These are phyloP conservation scores for Cyclospora cayetanensis DNA, from an alignment of 169 alveolate genomes.

Conservation along the genomic window DNA sequence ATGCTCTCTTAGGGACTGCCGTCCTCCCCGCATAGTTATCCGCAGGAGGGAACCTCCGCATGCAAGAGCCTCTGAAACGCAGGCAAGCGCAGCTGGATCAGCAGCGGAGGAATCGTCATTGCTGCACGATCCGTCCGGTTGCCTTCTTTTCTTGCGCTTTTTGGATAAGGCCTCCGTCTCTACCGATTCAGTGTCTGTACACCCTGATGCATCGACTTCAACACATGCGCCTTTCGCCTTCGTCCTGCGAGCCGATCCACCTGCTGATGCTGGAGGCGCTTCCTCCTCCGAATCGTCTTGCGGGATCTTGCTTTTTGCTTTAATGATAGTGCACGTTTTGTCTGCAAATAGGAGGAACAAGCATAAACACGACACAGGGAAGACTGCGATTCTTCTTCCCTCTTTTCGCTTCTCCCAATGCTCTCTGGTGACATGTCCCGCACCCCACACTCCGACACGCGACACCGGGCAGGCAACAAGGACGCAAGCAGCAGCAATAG, in stretches of 20 bases:
- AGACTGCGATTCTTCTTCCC: too few species aligned
- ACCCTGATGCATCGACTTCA: neutral
- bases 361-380: too few species aligned
- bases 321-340: neutral
- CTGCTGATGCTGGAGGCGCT: neutral
- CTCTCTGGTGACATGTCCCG: too few species aligned
- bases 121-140: too few species aligned
- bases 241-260: neutral
- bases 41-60: neutral
- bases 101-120: neutral
- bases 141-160: neutral
- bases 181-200: neutral
- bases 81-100: neutral
- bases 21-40: neutral
- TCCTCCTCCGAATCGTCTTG: slow-evolving; percentile 18
- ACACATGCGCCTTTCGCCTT: neutral
- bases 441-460: too few species aligned
- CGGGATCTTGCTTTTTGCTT: neutral
- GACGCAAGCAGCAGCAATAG: neutral
- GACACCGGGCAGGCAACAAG: neutral
- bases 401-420: too few species aligned
- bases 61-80: neutral
- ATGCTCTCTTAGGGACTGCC: neutral
- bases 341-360: neutral
- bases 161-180: neutral